phyloP scores from a whole-genome alignment of 192 early-diverging fungal species.

The Coemansia sp. region DNA sequence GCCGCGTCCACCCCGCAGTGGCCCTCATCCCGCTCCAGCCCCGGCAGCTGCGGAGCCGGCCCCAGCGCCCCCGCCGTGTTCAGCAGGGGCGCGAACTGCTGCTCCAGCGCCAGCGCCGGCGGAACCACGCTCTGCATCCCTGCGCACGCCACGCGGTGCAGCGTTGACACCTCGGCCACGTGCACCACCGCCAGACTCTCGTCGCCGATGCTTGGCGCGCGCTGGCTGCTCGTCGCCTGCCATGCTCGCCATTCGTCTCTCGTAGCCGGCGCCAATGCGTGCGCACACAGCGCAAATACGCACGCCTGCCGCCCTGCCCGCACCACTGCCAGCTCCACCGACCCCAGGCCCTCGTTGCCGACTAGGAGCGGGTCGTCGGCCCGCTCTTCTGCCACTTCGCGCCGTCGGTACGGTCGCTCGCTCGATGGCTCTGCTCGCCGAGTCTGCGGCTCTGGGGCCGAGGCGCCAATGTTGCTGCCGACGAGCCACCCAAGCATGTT shows the following conservation, averaged over 20 bases:
- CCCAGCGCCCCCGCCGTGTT: slow-evolving; percentile 22
- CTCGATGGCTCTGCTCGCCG: background rate
- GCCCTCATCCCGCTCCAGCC: slow-evolving; percentile 2
- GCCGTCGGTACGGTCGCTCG: slow-evolving; percentile 11
- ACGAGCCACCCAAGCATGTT: slow-evolving; percentile 53
- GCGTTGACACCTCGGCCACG: slow-evolving; percentile 50
- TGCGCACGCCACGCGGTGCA: slow-evolving; percentile 41
- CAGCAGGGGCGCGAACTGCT: slow-evolving; percentile 26
- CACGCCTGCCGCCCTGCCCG: slow-evolving; percentile 16
- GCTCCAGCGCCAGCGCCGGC: slow-evolving; percentile 46
- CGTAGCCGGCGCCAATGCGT: slow-evolving; percentile 26
- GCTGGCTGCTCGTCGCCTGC: slow-evolving; percentile 11
- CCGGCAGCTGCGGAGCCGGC: slow-evolving; percentile 36
- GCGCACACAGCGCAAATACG: slow-evolving; percentile 51
- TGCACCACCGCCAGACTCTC: slow-evolving; percentile 37
- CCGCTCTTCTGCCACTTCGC: slow-evolving; percentile 14
- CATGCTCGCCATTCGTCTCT: slow-evolving; percentile 38
- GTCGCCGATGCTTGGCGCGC: background rate
- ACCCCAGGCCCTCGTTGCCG: slow-evolving; percentile 51
- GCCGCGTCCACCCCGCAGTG: slow-evolving; percentile 9
- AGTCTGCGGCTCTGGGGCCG: background rate
- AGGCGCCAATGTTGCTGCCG: background rate
- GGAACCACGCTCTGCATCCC: slow-evolving; percentile 38
- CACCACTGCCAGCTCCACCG: slow-evolving; percentile 37
- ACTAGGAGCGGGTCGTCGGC: slow-evolving; percentile 46